These are phyloP conservation scores for Vaccinium macrocarpon DNA, from an alignment of 148 eudicot species.

Conservation along the genomic window DNA sequence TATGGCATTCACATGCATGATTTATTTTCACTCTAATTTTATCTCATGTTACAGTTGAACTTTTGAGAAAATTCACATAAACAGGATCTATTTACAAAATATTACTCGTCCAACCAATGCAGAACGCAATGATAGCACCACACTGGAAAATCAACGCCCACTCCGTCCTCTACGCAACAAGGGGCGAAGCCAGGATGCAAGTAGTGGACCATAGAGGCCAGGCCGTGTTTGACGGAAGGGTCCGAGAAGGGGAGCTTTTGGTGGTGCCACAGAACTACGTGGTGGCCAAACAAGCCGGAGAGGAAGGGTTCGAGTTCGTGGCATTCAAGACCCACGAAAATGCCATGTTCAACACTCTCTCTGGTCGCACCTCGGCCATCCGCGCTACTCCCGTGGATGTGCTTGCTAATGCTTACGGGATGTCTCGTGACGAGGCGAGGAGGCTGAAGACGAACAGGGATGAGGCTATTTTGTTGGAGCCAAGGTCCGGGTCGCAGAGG, in stretches of 20 bases:
- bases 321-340: conserved; percentile 68
- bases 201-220: conserved; percentile 57
- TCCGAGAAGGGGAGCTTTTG: conserved; percentile 57
- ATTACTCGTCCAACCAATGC: too few relatives aligned
- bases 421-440: conserved; percentile 43
- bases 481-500: conserved; percentile 5
- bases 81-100: too few relatives aligned
- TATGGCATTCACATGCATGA: background rate
- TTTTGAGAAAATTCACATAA: too few relatives aligned
- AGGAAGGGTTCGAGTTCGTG: conserved; percentile 71
- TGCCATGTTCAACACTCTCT: conserved; percentile 50
- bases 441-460: conserved; percentile 46
- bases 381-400: conserved; percentile 54
- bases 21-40: too few relatives aligned
- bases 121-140: too few relatives aligned
- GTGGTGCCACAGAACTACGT: conserved; percentile 73
- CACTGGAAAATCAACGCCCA: background rate
- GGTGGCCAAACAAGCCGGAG: conserved; percentile 47
- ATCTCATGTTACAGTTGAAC: too few relatives aligned
- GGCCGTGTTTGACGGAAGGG: conserved; percentile 47
- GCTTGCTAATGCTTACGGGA: conserved; percentile 46
- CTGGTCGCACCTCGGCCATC: conserved; percentile 63
- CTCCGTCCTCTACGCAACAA: too few relatives aligned
- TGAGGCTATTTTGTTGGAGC: conserved; percentile 48
- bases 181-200: conserved; percentile 24